A percentile compares a stretch with the other conserved stretches of the same genome.
Evolutionary conservation across 306 rosid genomes (phyloP).

Genomic region (Alnus glutinosa): DNA sequence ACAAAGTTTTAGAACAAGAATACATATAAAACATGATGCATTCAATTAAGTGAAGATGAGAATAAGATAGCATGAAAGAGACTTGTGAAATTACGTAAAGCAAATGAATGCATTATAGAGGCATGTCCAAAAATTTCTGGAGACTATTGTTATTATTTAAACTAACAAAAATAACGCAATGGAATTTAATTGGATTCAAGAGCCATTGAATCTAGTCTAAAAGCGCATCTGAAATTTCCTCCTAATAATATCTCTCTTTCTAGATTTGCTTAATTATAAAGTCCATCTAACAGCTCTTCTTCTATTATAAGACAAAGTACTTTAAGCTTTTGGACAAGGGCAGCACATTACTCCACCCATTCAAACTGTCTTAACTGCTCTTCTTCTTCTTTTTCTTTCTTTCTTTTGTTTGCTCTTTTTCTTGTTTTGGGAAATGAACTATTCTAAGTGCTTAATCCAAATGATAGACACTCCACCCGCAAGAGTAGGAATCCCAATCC

Average conservation of each 20-base stretch:
- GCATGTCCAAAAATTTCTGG: neutral
- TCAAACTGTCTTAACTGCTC: neutral
- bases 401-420: neutral
- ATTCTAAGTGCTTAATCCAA: neutral
- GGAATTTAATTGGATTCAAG: neutral
- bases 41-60: neutral
- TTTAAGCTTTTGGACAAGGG: neutral
- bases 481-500: too few species aligned
- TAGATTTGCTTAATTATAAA: neutral
- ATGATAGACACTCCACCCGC: neutral
- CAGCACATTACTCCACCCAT: neutral
- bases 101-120: neutral
- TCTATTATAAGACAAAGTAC: neutral
- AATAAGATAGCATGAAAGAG: neutral
- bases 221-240: too few species aligned
- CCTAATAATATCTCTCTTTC: slow-evolving; percentile 1
- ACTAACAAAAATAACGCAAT: slow-evolving; percentile 1
- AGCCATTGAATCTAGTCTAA: neutral
- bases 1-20: too few species aligned
- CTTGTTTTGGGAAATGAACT: neutral
- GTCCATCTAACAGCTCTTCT: slow-evolving; percentile 1
- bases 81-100: neutral
- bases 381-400: too few species aligned
- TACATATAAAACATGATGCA: too few species aligned
- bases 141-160: neutral